These are phyloP conservation scores for Podospora appendiculata DNA, from an alignment of 495 filamentous ascomycete genomes.

Conservation along the genomic window DNA sequence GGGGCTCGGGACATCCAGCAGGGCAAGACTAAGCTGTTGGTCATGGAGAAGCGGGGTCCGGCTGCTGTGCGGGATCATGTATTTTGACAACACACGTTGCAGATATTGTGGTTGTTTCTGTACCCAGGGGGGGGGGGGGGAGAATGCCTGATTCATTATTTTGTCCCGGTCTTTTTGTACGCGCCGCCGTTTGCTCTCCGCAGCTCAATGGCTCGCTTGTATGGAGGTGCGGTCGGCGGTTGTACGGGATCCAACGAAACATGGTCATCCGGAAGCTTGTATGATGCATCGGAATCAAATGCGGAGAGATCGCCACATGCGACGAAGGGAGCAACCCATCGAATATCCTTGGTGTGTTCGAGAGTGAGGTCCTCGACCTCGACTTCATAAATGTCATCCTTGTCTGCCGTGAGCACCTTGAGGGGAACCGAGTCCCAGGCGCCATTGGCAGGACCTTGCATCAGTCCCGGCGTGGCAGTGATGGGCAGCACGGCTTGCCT, in stretches of 20 bases:
- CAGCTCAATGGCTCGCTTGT: slow-evolving; percentile 82
- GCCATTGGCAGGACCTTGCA: slow-evolving; percentile 33
- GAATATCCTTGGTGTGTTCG: slow-evolving; percentile 33
- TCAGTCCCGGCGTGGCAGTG: slow-evolving; percentile 23
- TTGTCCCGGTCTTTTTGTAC: slow-evolving; percentile 47
- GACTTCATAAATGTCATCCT: slow-evolving; percentile 58
- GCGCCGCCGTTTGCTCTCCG: slow-evolving; percentile 67
- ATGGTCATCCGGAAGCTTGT: slow-evolving; percentile 67
- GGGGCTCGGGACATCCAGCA: slow-evolving; percentile 32
- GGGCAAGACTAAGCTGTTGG: slow-evolving; percentile 3
- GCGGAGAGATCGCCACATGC: slow-evolving; percentile 93
- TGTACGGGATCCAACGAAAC: slow-evolving; percentile 88
- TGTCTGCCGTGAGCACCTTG: slow-evolving; percentile 9
- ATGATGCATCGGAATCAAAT: slow-evolving; percentile 91
- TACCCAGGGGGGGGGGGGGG: not conserved
- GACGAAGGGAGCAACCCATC: slow-evolving; percentile 91
- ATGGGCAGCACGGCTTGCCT: slow-evolving; percentile 27
- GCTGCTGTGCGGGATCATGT: not conserved
- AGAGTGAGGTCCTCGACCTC: slow-evolving; percentile 37
- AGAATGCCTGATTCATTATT: slow-evolving; percentile 6
- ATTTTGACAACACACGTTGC: not conserved
- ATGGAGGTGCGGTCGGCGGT: slow-evolving; percentile 91
- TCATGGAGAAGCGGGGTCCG: slow-evolving; percentile 22
- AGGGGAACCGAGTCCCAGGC: slow-evolving; percentile 28
- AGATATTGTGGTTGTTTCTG: not conserved